phyloP scores from a whole-genome alignment of 176 grass and related monocot genomes.

The Aegilops tauschii region DNA sequence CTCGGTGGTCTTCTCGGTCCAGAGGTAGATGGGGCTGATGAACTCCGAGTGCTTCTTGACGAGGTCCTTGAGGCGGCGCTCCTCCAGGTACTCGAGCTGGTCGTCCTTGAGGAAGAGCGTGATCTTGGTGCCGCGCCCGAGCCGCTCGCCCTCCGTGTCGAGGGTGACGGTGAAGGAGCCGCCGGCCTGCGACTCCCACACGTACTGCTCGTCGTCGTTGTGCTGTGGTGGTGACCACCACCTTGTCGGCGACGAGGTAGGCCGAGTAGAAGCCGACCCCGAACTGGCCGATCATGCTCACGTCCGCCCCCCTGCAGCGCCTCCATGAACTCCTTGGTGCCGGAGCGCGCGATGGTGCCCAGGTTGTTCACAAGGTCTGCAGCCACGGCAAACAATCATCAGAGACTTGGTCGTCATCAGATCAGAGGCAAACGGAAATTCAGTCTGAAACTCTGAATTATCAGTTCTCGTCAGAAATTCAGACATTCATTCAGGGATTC shows the following conservation, averaged over 20 bases:
- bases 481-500: too few species aligned
- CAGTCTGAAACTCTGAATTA: too few species aligned
- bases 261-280: slow-evolving; percentile 64
- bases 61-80: slow-evolving; percentile 58
- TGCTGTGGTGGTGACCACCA: slow-evolving; percentile 73
- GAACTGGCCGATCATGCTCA: slow-evolving; percentile 69
- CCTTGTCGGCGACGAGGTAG: slow-evolving; percentile 65
- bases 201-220: slow-evolving; percentile 77
- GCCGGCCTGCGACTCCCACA: slow-evolving; percentile 63
- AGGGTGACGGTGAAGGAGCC: slow-evolving; percentile 60
- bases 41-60: slow-evolving; percentile 73
- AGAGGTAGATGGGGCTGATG: slow-evolving; percentile 70
- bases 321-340: slow-evolving; percentile 74
- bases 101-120: slow-evolving; percentile 67
- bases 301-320: slow-evolving; percentile 56
- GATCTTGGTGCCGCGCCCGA: slow-evolving; percentile 66
- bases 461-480: too few species aligned
- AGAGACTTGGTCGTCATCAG: neutral
- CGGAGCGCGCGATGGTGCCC: slow-evolving; percentile 56
- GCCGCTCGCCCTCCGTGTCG: slow-evolving; percentile 41
- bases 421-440: too few species aligned
- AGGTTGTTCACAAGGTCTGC: slow-evolving; percentile 62
- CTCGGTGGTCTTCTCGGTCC: slow-evolving; percentile 65
- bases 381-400: neutral
- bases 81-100: slow-evolving; percentile 62